Percentiles rank a stretch among this genome's conserved stretches.
phyloP scores from a whole-genome alignment of 257 asterid genomes.

The Nicotiana tabacum region DNA sequence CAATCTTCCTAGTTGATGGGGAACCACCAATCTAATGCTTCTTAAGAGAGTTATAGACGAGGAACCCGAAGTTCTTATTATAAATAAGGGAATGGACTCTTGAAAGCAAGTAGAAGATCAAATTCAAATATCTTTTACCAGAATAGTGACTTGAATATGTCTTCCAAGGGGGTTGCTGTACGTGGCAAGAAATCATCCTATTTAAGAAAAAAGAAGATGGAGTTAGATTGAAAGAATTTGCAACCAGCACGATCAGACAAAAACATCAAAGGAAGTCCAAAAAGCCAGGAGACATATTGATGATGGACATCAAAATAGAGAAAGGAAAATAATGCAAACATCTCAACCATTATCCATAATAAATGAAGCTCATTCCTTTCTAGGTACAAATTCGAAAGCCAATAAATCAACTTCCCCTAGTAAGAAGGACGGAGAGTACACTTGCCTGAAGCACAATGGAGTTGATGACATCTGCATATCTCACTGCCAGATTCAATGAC shows the following conservation, averaged over 20 bases:
- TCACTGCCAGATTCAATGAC: conserved; percentile 83
- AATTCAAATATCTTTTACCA: conserved; percentile 42
- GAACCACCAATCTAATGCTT: not conserved
- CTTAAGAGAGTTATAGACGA: not conserved
- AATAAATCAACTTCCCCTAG: not conserved
- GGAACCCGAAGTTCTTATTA: not conserved
- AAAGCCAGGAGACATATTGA: not conserved
- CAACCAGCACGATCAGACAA: not conserved
- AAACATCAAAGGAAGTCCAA: not conserved
- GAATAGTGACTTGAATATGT: conserved; percentile 80
- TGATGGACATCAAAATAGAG: not conserved
- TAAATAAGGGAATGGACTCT: not conserved
- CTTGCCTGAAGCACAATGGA: conserved; percentile 82
- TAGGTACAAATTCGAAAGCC: not conserved
- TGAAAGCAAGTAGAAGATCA: not conserved
- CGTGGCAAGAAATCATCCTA: conserved; percentile 94
- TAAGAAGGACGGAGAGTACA: not conserved
- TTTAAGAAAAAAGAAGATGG: conserved; percentile 18
- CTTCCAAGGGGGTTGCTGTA: conserved; percentile 93
- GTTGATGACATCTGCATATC: conserved; percentile 83
- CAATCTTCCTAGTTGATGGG: conserved; percentile 4
- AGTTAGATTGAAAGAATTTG: not conserved
- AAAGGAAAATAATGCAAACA: not conserved
- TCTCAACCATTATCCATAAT: not conserved
- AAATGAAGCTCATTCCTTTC: not conserved